Evolutionary conservation across 441 rosid species (phyloP), one percentile per base, ranked within the genome.

Genomic region (Francoa sonchifolia): DNA sequence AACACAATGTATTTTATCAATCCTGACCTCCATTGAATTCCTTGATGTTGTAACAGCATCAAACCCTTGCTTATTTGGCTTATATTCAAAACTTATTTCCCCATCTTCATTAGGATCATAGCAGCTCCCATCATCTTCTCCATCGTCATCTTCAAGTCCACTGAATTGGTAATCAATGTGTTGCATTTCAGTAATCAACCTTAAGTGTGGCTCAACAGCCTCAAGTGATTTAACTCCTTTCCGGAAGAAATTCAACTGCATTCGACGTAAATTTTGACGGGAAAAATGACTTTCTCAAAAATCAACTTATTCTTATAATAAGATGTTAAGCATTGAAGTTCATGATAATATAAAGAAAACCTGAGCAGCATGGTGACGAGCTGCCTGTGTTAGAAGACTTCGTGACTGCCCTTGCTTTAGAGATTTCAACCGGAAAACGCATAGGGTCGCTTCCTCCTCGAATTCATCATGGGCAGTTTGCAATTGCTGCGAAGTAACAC

Each of bases 311-410:
- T n/a, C n/a, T n/a, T n/a, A n/a, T n/a, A 11, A 49, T 27, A 52
- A 17, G 42, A 40, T 41, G 13, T 16, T 36, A 8, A 17, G 25
- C 40, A 34, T 26, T 36, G 31, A 36, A 18, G n/a, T 8, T 27
- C 10, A 1, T 15, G 32, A 7, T 45, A 32, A 7, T 2, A 39
- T 9, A 36, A 34, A 52, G 46, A 39, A 56, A 49, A 92, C 99
- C 94, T 92, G 99, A 54, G 99, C 97, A 39, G 95, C 83, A 64
- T 92, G 94, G 65, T 92, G 99, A 38, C 84, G 95, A 26, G 82
- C 81, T 44, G 87, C 94, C 66, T 87, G 99, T 10, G 92, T 87
- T 15, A 92, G 76, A 51, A 92, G 86, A 68, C 97, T 86, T 48
- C 94, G 77, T 40, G 78, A 72, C 64, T 83, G 97, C 39, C 95